Evolutionary conservation across 306 rosid species (phyloP), one percentile per base, ranked within the genome.

Genomic region (Vigna radiata): DNA sequence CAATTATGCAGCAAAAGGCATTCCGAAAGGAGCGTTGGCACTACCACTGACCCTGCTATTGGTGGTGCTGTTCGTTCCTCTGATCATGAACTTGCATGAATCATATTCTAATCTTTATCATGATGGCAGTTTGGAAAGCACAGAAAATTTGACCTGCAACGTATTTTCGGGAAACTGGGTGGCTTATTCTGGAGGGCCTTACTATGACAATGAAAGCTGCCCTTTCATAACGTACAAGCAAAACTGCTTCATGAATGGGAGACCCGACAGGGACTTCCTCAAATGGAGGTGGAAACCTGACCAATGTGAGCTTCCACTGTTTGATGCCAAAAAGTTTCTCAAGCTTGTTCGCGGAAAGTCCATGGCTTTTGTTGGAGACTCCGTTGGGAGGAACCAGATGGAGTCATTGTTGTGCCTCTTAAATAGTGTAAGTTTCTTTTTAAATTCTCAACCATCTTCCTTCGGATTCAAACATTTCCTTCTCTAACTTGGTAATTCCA

Each of bases 321-420:
- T 95, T 73, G 87, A 92, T 78, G 96, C 96, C 1, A 75, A 75
- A 19, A 78, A 77, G 75, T 95, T 95, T 63, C 69, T 92, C 70
- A 90, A 86, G 86, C 82, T 92, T 76, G 79, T 92, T 9, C 36
- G 80, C 27, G 91, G 90, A 44, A 95, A 95, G 77, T 90, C 97
- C 1, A 59, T 95, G 63, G 99, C 93, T 66, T 95, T 95, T 70
- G 92, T 92, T 36, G 99, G 99, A 9, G 99, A 95, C 46, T 92
- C 97, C 0, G 89, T 92, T 48, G 94, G 91, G 14, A 89, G 88
- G 46, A 95, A 95, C 66, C 97, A 95, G 49, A 82, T 95, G 91
- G 87, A 86, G 61, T 95, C 99, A 2, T 72, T 95, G 78, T 41
- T 92, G 9, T 95, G 99, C 83, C 97, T 95, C 76, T 72, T 95